Conservation (phyloP, 306 rosid species). For the Prunus kanzakura region DNA sequence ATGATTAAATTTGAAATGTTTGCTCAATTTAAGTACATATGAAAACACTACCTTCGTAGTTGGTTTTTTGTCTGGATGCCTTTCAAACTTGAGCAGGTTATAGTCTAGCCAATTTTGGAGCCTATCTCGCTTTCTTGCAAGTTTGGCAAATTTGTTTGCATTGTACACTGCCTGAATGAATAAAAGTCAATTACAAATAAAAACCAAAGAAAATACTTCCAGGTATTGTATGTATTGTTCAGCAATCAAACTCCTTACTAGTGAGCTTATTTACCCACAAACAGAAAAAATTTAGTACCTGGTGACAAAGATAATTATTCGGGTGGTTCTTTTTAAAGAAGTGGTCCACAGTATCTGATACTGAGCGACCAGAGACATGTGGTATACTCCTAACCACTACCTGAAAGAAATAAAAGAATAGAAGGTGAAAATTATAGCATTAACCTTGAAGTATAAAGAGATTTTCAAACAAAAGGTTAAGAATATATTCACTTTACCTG, state of each 20-base stretch:
- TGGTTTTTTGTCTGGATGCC: conserved; percentile 71
- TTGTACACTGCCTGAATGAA: conserved; percentile 42
- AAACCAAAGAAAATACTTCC: background rate
- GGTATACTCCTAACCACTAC: conserved; percentile 84
- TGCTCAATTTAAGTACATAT: conserved; percentile 1
- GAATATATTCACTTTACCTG: background rate
- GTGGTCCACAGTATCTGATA: conserved; percentile 61
- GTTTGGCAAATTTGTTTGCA: conserved; percentile 82
- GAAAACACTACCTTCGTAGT: conserved; percentile 51
- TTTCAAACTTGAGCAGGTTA: conserved; percentile 82
- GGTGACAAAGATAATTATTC: conserved; percentile 82
- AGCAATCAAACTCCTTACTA: background rate
- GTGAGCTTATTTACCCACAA: background rate
- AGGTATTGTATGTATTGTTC: background rate
- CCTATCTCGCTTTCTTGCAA: conserved; percentile 63
- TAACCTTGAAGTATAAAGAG: background rate
- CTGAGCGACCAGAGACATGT: conserved; percentile 53
- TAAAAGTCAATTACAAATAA: background rate
- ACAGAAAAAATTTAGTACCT: conserved; percentile 47
- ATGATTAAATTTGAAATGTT: background rate
- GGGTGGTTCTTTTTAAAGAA: conserved; percentile 87
- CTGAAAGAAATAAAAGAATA: conserved; percentile 41
- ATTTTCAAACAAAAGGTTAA: background rate
- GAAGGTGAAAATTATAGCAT: background rate
- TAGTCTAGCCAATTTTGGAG: conserved; percentile 92